Conservation (phyloP, 2,329 filamentous ascomycete species). For the Ophidiomyces ophidiicola region DNA sequence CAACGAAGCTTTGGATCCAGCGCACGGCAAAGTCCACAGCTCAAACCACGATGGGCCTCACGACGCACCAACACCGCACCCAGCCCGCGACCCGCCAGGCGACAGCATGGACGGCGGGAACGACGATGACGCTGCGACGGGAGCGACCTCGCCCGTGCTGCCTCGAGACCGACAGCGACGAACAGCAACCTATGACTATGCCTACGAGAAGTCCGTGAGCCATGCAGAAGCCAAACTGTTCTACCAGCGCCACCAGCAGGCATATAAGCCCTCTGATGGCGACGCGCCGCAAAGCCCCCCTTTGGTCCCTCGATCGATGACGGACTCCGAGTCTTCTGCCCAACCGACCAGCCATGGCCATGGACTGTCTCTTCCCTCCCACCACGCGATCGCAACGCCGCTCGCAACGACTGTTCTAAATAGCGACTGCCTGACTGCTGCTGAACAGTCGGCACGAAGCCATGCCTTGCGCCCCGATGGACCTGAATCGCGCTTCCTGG, state of each 20-base stretch:
- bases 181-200: slow-evolving; percentile 86
- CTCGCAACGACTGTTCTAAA: slow-evolving; percentile 13
- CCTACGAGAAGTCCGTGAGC: slow-evolving; percentile 86
- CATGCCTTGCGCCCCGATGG: slow-evolving; percentile 45
- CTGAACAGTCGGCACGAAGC: slow-evolving; percentile 38
- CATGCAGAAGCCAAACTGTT: slow-evolving; percentile 92
- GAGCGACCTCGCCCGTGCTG: slow-evolving; percentile 20
- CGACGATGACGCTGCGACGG: slow-evolving; percentile 8
- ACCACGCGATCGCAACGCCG: slow-evolving; percentile 15
- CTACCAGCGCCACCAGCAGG: slow-evolving; percentile 69
- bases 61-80: background rate
- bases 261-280: slow-evolving; percentile 34
- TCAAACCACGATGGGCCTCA: background rate
- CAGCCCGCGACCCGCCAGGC: background rate
- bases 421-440: slow-evolving; percentile 30
- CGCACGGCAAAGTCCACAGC: background rate
- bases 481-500: slow-evolving; percentile 41
- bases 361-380: slow-evolving; percentile 7
- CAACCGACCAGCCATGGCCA: slow-evolving; percentile 18
- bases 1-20: slow-evolving; percentile 4
- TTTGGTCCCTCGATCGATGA: slow-evolving; percentile 23
- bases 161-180: slow-evolving; percentile 42
- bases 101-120: slow-evolving; percentile 5
- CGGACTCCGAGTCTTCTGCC: slow-evolving; percentile 16
- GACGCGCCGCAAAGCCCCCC: slow-evolving; percentile 29